A percentile compares a stretch with the other conserved stretches of the same genome.
Conservation (phyloP, 1,139 yeast species). For the Blastobotrys malaysiensis region DNA sequence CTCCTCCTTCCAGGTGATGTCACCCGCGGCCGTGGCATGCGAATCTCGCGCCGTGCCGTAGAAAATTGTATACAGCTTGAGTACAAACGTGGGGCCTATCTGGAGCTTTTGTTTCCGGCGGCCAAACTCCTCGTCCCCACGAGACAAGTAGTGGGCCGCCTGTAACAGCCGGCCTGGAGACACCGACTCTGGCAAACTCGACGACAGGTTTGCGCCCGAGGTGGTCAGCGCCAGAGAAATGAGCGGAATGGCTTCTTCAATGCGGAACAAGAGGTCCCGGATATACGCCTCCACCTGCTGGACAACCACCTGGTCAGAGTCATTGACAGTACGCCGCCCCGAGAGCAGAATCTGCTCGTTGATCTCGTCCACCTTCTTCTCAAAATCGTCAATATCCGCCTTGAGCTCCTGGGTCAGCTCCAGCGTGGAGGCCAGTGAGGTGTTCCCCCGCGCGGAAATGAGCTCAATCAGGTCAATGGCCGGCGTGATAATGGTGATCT, state of each 20-base stretch:
- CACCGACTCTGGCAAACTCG: conserved; percentile 47
- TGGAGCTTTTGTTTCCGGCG: conserved; percentile 5
- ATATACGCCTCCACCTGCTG: conserved; percentile 48
- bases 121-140: conserved; percentile 37
- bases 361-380: conserved; percentile 40
- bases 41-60: conserved; percentile 49
- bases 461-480: conserved; percentile 68
- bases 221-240: conserved; percentile 64
- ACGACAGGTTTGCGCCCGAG: conserved; percentile 59
- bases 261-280: conserved; percentile 43
- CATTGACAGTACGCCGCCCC: conserved; percentile 8
- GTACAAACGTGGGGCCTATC: conserved; percentile 54
- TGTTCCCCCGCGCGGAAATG: conserved; percentile 68
- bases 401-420: conserved; percentile 53
- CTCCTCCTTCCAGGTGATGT: conserved; percentile 71
- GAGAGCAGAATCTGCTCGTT: conserved; percentile 16
- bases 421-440: conserved; percentile 54
- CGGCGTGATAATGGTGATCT: conserved; percentile 58
- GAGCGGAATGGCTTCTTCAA: conserved; percentile 68
- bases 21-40: conserved; percentile 33
- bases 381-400: conserved; percentile 55
- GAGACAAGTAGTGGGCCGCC: conserved; percentile 49
- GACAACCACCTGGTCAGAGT: conserved; percentile 41
- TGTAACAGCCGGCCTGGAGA: conserved; percentile 66
- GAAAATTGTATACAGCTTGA: conserved; percentile 60